Conservation (phyloP, 1,139 yeast species). For the Geotrichum histeridarum region DNA sequence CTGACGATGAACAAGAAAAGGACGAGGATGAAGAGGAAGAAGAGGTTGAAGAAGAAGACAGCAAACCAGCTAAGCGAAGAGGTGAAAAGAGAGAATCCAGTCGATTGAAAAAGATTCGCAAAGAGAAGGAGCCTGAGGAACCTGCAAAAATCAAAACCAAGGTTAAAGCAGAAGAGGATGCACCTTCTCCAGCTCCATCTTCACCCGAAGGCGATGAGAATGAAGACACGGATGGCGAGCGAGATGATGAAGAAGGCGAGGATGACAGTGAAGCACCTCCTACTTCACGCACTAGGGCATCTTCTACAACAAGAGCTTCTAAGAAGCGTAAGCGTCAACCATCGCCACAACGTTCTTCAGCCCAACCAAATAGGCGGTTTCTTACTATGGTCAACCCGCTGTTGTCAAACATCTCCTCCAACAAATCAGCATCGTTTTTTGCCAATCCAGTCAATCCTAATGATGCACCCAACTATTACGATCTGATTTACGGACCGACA, state of each 20-base stretch:
- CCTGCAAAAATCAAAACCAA: not conserved
- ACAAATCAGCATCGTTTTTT: constrained; percentile 70
- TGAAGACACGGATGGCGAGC: constrained; percentile 4
- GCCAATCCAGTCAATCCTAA: constrained; percentile 60
- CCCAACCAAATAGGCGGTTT: constrained; percentile 28
- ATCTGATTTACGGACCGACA: constrained; percentile 57
- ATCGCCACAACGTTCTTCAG: constrained; percentile 24
- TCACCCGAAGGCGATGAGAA: constrained; percentile 1
- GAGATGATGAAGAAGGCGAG: constrained; percentile 8
- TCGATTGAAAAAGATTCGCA: constrained; percentile 9
- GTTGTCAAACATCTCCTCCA: constrained; percentile 60
- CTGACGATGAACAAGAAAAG: not conserved
- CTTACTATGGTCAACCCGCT: constrained; percentile 44
- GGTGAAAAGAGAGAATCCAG: constrained; percentile 14
- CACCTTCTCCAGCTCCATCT: not conserved
- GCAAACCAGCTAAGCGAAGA: not conserved
- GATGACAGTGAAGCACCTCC: constrained; percentile 13
- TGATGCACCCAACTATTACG: constrained; percentile 66
- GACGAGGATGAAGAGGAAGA: constrained; percentile 7
- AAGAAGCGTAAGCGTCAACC: constrained; percentile 25
- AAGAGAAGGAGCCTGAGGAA: constrained; percentile 16
- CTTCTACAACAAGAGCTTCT: constrained; percentile 1
- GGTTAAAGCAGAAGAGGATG: not conserved
- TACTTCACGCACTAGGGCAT: constrained; percentile 13
- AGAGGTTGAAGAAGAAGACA: constrained; percentile 1